Evolutionary conservation across 2,329 filamentous ascomycete genomes (phyloP), one percentile per base, ranked within the genome.

Genomic region (Exophiala xenobiotica): DNA sequence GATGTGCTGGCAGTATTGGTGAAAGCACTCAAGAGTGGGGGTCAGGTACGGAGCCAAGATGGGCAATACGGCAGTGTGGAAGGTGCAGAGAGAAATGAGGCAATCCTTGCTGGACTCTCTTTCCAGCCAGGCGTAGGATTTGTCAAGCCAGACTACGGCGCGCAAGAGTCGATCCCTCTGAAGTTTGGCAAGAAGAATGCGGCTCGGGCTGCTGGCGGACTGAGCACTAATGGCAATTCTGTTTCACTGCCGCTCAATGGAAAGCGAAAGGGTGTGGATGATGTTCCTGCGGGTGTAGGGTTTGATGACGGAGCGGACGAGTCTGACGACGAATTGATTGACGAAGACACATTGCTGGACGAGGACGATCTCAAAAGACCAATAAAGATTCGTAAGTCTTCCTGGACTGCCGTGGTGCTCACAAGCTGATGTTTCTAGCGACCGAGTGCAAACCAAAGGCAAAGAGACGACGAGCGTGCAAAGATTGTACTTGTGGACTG

Each of bases 401-500:
- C 20, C 37, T 20, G 16, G 24, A 11, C n/a, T 27, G 22, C 6
- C 3, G 26, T 29, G 20, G 3, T 16, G 20, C 20, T 26, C 12
- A 47, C 61, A 67, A 5, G 62, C 72, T 65, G 54, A 61, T 52
- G 39, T 33, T 27, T 20, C 14, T 58, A 88, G 91, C 93, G 46
- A 81, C 86, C 20, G 89, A 95, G 67, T 99, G 93, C 70, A 83
- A 85, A 53, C 91, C 92, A 41, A 89, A 93, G 72, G 79, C 85
- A 38, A 95, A 95, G 76, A 85, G 92, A 62, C 86, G 92, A 49
- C 85, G 91, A 56, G 90, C 93, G 51, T 99, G 93, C 78, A 97
- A 99, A 74, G 93, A 99, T 75, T 99, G 93, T 76, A 92, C 88
- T 6, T 99, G 93, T 67, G 93, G 93, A 44, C 82, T 99, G 20